These are phyloP conservation scores for Ogataea chonburiensis DNA, from an alignment of 805 yeast species.

Conservation along the genomic window DNA sequence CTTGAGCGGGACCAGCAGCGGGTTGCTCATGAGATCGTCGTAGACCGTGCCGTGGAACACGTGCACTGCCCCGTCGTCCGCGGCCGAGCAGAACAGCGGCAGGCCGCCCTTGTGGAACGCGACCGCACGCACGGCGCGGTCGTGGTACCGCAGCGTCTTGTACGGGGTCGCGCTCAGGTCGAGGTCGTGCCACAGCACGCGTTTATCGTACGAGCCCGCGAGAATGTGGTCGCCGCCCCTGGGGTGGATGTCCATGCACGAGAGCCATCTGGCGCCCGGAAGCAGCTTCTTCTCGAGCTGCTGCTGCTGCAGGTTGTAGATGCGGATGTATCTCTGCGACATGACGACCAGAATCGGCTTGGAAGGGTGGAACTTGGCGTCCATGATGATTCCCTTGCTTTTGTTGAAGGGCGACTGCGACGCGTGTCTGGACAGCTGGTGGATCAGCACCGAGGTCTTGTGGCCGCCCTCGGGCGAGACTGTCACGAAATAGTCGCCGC, in stretches of 20 bases:
- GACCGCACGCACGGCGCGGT: constrained; percentile 87
- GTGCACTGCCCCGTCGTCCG: constrained; percentile 92
- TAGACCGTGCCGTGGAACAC: constrained; percentile 96
- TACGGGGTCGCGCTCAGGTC: constrained; percentile 88
- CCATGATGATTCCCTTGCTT: constrained; percentile 91
- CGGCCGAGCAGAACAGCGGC: constrained; percentile 91
- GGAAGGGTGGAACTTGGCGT: constrained; percentile 95
- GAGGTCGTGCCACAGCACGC: constrained; percentile 96
- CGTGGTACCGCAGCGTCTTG: constrained; percentile 93
- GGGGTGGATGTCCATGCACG: constrained; percentile 90
- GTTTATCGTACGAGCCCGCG: constrained; percentile 90
- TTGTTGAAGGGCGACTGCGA: constrained; percentile 95
- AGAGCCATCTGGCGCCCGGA: constrained; percentile 96
- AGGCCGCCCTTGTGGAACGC: constrained; percentile 80
- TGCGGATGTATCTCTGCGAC: constrained; percentile 87
- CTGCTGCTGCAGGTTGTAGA: constrained; percentile 89
- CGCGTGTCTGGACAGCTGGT: constrained; percentile 89
- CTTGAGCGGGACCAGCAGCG: constrained; percentile 92
- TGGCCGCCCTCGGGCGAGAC: constrained; percentile 94
- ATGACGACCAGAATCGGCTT: constrained; percentile 92
- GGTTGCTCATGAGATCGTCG: constrained; percentile 93
- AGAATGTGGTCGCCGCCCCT: constrained; percentile 87
- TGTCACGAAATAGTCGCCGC: constrained; percentile 94
- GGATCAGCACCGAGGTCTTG: constrained; percentile 80
- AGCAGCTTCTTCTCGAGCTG: constrained; percentile 74